These are phyloP conservation scores for Amaranthus cruentus DNA, from an alignment of 148 eudicot genomes.

Conservation along the genomic window DNA sequence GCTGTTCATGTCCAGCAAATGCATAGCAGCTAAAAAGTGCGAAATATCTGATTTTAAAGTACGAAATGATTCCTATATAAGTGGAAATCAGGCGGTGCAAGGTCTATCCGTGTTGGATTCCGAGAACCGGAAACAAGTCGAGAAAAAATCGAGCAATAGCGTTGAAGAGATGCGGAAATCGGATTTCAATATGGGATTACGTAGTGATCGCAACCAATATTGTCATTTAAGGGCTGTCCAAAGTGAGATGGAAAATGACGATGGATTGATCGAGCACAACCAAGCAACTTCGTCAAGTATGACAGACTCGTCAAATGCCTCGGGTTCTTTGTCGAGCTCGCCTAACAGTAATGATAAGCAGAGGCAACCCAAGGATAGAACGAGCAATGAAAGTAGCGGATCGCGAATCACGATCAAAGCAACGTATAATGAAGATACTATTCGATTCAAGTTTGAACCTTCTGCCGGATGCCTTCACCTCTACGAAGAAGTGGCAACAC, in stretches of 20 bases:
- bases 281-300: conserved; percentile 58
- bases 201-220: too few species aligned
- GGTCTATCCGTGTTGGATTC: too few species aligned
- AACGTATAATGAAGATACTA: conserved; percentile 59
- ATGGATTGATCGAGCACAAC: conserved; percentile 36
- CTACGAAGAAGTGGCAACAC: conserved; percentile 65
- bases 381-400: conserved; percentile 28
- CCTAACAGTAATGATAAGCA: conserved; percentile 28
- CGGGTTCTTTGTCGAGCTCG: conserved; percentile 63
- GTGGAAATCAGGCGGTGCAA: conserved; percentile 17
- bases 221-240: neutral
- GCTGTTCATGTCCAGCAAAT: too few species aligned
- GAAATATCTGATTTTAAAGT: too few species aligned
- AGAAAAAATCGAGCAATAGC: neutral
- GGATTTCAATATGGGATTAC: too few species aligned
- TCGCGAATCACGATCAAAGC: conserved; percentile 64
- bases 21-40: too few species aligned
- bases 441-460: conserved; percentile 75
- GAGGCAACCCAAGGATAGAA: conserved; percentile 18
- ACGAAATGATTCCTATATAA: conserved; percentile 20
- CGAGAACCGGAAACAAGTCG: conserved; percentile 11
- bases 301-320: conserved; percentile 68
- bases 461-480: conserved; percentile 50
- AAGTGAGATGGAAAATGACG: conserved; percentile 34
- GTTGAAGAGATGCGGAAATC: conserved; percentile 14